Base-by-base conservation (phyloP, 1,284 basidiomycete species). In the Ceratobasidium sp. region DNA sequence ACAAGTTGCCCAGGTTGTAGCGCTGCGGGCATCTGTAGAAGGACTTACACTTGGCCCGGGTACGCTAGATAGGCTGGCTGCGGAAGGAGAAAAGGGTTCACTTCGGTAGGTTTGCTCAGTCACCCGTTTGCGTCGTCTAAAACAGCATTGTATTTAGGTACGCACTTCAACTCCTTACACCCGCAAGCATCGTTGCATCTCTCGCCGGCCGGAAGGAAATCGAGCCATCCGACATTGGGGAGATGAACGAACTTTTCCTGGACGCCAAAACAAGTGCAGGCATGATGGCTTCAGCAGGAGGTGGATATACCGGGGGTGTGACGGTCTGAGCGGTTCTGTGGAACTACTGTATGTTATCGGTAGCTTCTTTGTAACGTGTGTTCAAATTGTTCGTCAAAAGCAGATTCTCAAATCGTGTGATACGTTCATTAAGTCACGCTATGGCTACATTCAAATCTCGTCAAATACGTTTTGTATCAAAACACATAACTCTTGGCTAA, bases 161-260 rank as follows among this genome's bases (percentile, higher is more conserved):
- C 80, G 93, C 94, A 1, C 85, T 98, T 14, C 97, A 99, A 80
- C 84, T 98, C 9, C 86, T 98, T 72, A 92, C 93, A 0, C 97
- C 97, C 0, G 93, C 94, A 0, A 91, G 92, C n/a, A 97, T 98
- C 76, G 85, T 98, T 1, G 89, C 94, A 3, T 84, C 85, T 57
- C 82, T 96, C 16, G 85, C 86, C 0, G 95, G 96, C 1, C 88
- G 94, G 73, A 85, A 83, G 28, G 91, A 96, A 77, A 94, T 99
- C 72, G 87, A 89, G 71, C 82, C 90, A 10, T 92, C 96, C 74
- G 97, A 99, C 79, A 89, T 99, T 61, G 85, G 85, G 26, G 96
- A 98, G 84, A 92, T 96, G 89, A 91, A 91, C 74, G 93, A 95
- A 79, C 85, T 99, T 26, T 99, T 99, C 85, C 84, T 98, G 76